A percentile compares a stretch with the other conserved stretches of the same genome.
Evolutionary conservation across 2,329 filamentous ascomycete species (phyloP).

Genomic region (Dissoconium aciculare): DNA sequence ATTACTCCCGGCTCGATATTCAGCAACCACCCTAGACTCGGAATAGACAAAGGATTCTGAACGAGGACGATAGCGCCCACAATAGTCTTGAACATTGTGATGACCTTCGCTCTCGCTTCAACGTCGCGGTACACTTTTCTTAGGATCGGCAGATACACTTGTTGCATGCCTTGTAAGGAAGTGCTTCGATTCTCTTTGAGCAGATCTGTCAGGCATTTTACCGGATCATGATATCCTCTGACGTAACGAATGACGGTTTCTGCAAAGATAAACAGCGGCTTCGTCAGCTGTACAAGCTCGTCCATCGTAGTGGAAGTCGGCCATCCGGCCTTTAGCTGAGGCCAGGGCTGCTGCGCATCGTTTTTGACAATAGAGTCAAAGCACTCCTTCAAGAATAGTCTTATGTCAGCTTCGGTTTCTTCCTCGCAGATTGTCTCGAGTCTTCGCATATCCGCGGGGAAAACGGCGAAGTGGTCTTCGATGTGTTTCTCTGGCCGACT

Average conservation of each 20-base stretch:
- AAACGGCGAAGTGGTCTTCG: background rate
- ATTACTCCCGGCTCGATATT: slow-evolving; percentile 7
- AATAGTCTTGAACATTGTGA: slow-evolving; percentile 9
- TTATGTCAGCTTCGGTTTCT: slow-evolving; percentile 19
- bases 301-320: slow-evolving; percentile 12
- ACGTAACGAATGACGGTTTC: slow-evolving; percentile 17
- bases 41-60: slow-evolving; percentile 10
- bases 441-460: background rate
- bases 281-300: slow-evolving; percentile 13
- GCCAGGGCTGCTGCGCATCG: slow-evolving; percentile 1
- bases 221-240: background rate
- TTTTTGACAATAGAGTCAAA: slow-evolving; percentile 6
- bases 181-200: background rate
- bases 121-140: slow-evolving; percentile 1
- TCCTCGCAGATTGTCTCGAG: background rate
- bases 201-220: slow-evolving; percentile 1
- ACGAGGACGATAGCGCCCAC: slow-evolving; percentile 14
- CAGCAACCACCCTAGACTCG: slow-evolving; percentile 11
- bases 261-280: slow-evolving; percentile 21
- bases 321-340: slow-evolving; percentile 12
- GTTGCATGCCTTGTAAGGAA: background rate
- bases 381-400: slow-evolving; percentile 10
- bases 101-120: slow-evolving; percentile 2
- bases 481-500: slow-evolving; percentile 16
- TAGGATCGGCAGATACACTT: slow-evolving; percentile 4